A percentile compares a stretch with the other conserved stretches of the same genome.
phyloP scores from a whole-genome alignment of 2,329 filamentous ascomycete genomes.

The Fusarium sp. region DNA sequence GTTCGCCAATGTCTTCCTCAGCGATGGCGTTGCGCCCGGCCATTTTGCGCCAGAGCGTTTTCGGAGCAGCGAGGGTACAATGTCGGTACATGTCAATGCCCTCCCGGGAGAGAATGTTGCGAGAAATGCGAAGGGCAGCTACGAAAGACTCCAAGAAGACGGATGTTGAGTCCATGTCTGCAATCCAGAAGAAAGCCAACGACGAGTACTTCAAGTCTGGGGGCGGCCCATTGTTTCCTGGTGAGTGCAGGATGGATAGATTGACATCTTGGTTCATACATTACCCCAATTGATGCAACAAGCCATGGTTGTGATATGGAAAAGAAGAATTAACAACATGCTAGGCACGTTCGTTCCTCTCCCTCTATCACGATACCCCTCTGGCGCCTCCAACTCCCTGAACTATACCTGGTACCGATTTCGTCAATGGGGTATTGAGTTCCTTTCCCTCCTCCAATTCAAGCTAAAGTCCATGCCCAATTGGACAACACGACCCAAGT shows the following conservation, averaged over 20 bases:
- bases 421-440: constrained; percentile 52
- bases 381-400: constrained; percentile 44
- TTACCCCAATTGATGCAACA: constrained; percentile 8
- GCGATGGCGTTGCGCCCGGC: constrained; percentile 39
- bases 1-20: constrained; percentile 34
- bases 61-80: constrained; percentile 38
- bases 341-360: constrained; percentile 62
- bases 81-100: constrained; percentile 46
- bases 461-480: constrained; percentile 60
- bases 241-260: constrained; percentile 34
- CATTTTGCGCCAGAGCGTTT: constrained; percentile 34
- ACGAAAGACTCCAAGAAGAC: constrained; percentile 40
- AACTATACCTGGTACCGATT: constrained; percentile 54
- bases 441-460: constrained; percentile 51
- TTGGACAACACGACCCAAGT: constrained; percentile 55
- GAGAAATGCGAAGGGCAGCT: constrained; percentile 46
- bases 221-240: constrained; percentile 51
- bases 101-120: constrained; percentile 42
- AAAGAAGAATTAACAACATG: background rate
- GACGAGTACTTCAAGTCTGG: constrained; percentile 50
- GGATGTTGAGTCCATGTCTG: constrained; percentile 47
- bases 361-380: constrained; percentile 52
- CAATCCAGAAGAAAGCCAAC: constrained; percentile 48
- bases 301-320: background rate
- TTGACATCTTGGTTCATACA: background rate